phyloP scores from a whole-genome alignment of 2,329 filamentous ascomycete genomes.

The Diplocarpon mali region DNA sequence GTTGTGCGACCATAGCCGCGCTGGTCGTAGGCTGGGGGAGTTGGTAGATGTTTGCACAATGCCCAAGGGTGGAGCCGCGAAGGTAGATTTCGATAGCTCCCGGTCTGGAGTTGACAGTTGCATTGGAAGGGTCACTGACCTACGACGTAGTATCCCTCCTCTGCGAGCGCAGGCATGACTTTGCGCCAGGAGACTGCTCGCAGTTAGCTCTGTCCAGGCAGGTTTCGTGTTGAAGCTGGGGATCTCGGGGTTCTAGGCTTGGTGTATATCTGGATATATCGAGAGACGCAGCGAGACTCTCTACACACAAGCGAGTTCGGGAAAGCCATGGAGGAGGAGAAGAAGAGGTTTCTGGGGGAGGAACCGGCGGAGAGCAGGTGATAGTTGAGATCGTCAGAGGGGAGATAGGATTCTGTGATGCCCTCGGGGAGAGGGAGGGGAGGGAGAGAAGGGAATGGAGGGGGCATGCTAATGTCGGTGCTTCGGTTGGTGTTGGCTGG shows the following conservation, averaged over 20 bases:
- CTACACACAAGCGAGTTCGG: conserved; percentile 36
- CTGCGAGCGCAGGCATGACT: conserved; percentile 46
- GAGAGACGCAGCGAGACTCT: too few species aligned
- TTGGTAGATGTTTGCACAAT: too few species aligned
- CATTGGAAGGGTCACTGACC: too few species aligned
- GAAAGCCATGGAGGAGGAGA: conserved; percentile 54
- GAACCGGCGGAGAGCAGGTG: conserved; percentile 46
- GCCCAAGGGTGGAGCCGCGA: too few species aligned
- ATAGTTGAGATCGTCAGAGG: conserved; percentile 48
- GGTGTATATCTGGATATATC: too few species aligned
- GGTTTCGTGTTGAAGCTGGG: too few species aligned
- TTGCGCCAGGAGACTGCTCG: conserved; percentile 57
- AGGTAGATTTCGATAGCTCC: too few species aligned
- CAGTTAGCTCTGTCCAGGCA: too few species aligned
- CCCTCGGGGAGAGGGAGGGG: conserved; percentile 39
- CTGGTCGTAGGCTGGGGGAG: conserved; percentile 44
- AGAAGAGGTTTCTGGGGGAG: conserved; percentile 39
- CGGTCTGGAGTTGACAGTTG: too few species aligned
- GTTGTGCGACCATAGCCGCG: conserved; percentile 57
- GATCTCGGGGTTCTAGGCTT: too few species aligned
- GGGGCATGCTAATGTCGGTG: too few species aligned
- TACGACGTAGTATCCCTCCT: conserved; percentile 51
- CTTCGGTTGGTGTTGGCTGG: too few species aligned
- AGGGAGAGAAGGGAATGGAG: conserved; percentile 15
- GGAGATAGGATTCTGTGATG: conserved; percentile 44